Evolutionary conservation across 23 red algal genomes (phyloP), one percentile per base, ranked within the genome.

Genomic region (Cyanidiococcus yangmingshanensis): DNA sequence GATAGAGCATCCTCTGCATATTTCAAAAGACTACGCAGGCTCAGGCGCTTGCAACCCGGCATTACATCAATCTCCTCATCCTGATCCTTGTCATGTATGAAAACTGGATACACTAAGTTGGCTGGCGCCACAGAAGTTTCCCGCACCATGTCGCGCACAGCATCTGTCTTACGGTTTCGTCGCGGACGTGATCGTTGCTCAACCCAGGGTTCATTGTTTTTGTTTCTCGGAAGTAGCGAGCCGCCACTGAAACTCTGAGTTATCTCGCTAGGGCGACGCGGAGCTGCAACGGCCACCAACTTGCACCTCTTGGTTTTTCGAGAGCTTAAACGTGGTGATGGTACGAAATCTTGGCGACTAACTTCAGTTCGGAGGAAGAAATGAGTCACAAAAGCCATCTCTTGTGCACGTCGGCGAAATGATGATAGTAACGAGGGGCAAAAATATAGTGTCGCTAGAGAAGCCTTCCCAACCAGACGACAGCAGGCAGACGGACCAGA

Each of bases 81-180:
- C 32, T 89, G 57, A n/a, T 68, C 68, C 79, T 89, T 58, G 21
- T 74, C 82, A 79, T 98, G 94, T 25, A 98, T 83, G 68, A 98
- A 98, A 39, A 98, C 78, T 1, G 94, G 94, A 77, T 98, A 98
- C 34, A 98, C 84, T 1, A 98, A 82, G 82, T 98, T 91, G 57
- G 76, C 39, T n/a, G 94, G 94, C 31, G 63, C 30, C 17, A 98
- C 86, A 2, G 81, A 34, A 75, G 88, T 90, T 71, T 98, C 94
- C 21, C 84, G 76, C 17, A 87, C 83, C 84, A 98, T 85, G 50
- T 79, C 76, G 16, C 94, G 84, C 25, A 98, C 58, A 37, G 77
- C 94, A 37, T 88, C 80, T 12, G 79, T 82, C 80, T 89, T 91
- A 27, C 94, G 77, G 74, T 91, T 91, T 31, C 94, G 77, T 1